Evolutionary conservation across 169 alveolate genomes (phyloP).

Genomic region (Condylostoma magnum): DNA sequence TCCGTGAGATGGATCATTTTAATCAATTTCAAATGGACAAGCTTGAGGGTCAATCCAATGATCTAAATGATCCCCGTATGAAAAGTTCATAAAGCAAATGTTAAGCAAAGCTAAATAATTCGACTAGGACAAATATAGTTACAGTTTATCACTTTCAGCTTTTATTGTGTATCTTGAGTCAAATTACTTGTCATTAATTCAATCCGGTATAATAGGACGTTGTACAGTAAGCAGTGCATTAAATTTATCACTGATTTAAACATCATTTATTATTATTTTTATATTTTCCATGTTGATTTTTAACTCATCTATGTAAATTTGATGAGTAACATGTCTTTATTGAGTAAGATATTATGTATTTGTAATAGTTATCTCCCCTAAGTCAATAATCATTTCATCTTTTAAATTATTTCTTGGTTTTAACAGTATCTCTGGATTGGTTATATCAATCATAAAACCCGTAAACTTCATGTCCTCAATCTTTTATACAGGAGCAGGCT

Average conservation of each 20-base stretch:
- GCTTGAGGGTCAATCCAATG: neutral
- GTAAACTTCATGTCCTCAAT: constrained; percentile 6
- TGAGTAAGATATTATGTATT: neutral
- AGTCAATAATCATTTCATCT: neutral
- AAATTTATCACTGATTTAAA: neutral
- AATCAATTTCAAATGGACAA: neutral
- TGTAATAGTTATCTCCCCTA: neutral
- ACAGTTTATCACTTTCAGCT: constrained; percentile 5
- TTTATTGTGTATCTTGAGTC: neutral
- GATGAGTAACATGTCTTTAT: neutral
- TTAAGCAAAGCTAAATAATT: neutral
- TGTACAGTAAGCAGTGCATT: neutral
- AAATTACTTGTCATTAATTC: neutral
- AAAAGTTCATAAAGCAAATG: neutral
- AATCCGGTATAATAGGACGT: neutral
- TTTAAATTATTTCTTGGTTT: neutral
- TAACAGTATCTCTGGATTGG: neutral
- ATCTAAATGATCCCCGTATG: constrained; percentile 16
- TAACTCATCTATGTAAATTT: constrained; percentile 4
- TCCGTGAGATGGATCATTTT: neutral
- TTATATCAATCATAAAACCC: neutral
- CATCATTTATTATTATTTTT: neutral
- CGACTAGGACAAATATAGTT: neutral
- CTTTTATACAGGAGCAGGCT: no score
- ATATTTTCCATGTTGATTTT: neutral